Evolutionary conservation across 352 stramenopile species (phyloP).

Genomic region (Phytophthora pluvialis): DNA sequence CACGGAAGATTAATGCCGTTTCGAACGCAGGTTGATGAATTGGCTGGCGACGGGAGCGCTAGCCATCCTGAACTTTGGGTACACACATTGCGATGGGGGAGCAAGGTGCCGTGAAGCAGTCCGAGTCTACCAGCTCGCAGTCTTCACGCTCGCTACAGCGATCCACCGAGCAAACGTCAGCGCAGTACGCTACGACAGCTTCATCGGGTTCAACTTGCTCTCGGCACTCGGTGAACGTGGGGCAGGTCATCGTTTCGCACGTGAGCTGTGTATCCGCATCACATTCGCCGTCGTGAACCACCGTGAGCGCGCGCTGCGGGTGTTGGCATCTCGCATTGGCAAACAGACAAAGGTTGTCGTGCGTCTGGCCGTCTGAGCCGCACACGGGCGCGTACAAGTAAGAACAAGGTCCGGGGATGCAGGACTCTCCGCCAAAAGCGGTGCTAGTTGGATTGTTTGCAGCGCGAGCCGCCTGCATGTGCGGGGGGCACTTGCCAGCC

Average conservation of each 20-base stretch:
- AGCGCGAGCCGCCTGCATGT: constrained; percentile 30
- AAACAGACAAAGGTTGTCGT: constrained; percentile 52
- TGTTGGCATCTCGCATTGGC: constrained; percentile 39
- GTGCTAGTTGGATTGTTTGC: constrained; percentile 10
- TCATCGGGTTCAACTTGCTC: constrained; percentile 36
- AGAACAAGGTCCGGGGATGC: constrained; percentile 49
- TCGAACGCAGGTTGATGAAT: background rate
- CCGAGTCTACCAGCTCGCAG: constrained; percentile 50
- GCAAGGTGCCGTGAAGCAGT: constrained; percentile 66
- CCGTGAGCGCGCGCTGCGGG: constrained; percentile 29
- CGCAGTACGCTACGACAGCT: constrained; percentile 49
- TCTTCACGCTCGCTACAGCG: constrained; percentile 52
- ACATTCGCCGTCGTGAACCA: constrained; percentile 57
- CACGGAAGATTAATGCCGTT: constrained; percentile 25
- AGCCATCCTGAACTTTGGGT: constrained; percentile 31
- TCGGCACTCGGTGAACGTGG: constrained; percentile 47
- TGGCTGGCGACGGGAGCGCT: background rate
- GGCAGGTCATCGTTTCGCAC: constrained; percentile 57
- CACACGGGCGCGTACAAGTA: constrained; percentile 44
- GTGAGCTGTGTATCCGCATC: constrained; percentile 47
- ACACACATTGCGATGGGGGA: constrained; percentile 65
- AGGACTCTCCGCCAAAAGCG: constrained; percentile 25
- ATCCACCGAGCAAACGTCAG: constrained; percentile 56
- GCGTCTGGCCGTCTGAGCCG: constrained; percentile 47
- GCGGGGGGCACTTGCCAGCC: constrained; percentile 47